Conservation (phyloP, 2,329 filamentous ascomycete genomes). For the Pseudogymnoascus sp. region DNA sequence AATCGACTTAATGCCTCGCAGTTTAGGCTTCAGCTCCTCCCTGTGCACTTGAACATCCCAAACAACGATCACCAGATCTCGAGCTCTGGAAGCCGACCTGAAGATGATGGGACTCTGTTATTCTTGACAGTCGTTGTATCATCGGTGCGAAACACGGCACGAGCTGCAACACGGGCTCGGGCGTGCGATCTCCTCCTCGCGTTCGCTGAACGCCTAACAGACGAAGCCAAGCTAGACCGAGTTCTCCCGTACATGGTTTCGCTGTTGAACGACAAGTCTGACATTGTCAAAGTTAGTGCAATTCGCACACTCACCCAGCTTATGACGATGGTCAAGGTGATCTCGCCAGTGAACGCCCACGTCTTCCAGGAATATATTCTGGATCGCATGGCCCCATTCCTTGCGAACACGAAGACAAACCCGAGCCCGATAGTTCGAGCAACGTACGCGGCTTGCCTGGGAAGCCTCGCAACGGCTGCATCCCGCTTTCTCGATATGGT, state of each 20-base stretch:
- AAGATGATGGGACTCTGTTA: conserved; percentile 84
- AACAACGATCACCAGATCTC: conserved; percentile 68
- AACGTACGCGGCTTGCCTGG: conserved; percentile 87
- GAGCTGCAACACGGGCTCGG: conserved; percentile 76
- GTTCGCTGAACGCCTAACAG: conserved; percentile 82
- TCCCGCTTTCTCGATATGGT: conserved; percentile 83
- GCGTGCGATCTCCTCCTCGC: conserved; percentile 88
- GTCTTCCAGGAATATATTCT: conserved; percentile 61
- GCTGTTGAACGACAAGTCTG: conserved; percentile 70
- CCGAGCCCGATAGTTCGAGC: conserved; percentile 68
- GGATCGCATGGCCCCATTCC: conserved; percentile 53
- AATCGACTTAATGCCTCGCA: conserved; percentile 29
- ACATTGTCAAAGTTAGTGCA: conserved; percentile 77
- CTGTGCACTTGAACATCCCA: conserved; percentile 76
- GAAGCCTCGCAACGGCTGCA: conserved; percentile 78
- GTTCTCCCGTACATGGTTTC: conserved; percentile 84
- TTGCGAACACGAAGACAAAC: conserved; percentile 41
- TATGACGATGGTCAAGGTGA: conserved; percentile 75
- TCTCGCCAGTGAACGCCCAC: conserved; percentile 67
- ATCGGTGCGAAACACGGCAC: conserved; percentile 79
- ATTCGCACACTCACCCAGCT: conserved; percentile 83
- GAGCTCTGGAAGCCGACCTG: conserved; percentile 48
- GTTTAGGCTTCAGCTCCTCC: conserved; percentile 57
- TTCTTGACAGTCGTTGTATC: conserved; percentile 85
- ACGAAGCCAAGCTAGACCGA: conserved; percentile 91